Conservation (phyloP, 169 alveolate species). For the Toxoplasma gondii region DNA sequence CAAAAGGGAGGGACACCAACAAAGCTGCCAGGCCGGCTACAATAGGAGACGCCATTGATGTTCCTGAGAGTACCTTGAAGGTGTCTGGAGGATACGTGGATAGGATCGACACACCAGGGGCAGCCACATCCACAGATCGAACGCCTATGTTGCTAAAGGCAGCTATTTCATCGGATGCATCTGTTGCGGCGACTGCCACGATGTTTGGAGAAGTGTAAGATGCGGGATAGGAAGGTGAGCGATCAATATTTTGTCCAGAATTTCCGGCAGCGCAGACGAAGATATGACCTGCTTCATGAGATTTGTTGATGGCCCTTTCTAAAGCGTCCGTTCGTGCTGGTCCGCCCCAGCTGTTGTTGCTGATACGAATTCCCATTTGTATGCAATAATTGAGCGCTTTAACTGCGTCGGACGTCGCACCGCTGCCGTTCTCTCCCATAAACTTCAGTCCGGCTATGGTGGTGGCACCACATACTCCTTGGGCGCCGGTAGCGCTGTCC, state of each 20-base stretch:
- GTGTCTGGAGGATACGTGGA: constrained; percentile 73
- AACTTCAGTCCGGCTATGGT: constrained; percentile 72
- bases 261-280: constrained; percentile 79
- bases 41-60: constrained; percentile 77
- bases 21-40: constrained; percentile 73
- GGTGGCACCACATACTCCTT: constrained; percentile 66
- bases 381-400: constrained; percentile 75
- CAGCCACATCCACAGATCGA: constrained; percentile 51
- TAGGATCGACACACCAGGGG: constrained; percentile 64
- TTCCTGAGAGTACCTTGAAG: constrained; percentile 69
- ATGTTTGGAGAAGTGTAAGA: constrained; percentile 71
- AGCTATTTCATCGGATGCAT: constrained; percentile 21
- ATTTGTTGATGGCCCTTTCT: constrained; percentile 73
- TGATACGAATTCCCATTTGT: constrained; percentile 76
- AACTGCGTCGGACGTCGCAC: constrained; percentile 70
- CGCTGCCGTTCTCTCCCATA: constrained; percentile 69
- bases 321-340: constrained; percentile 66
- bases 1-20: constrained; percentile 33
- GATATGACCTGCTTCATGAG: constrained; percentile 73
- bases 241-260: constrained; percentile 73
- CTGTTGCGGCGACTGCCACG: constrained; percentile 74
- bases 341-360: constrained; percentile 80
- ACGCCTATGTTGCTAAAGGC: constrained; percentile 49
- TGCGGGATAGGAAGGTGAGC: constrained; percentile 72
- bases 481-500: constrained; percentile 58